Conservation (phyloP, 1,139 yeast genomes). For the Sugiyamaella castrensis region DNA sequence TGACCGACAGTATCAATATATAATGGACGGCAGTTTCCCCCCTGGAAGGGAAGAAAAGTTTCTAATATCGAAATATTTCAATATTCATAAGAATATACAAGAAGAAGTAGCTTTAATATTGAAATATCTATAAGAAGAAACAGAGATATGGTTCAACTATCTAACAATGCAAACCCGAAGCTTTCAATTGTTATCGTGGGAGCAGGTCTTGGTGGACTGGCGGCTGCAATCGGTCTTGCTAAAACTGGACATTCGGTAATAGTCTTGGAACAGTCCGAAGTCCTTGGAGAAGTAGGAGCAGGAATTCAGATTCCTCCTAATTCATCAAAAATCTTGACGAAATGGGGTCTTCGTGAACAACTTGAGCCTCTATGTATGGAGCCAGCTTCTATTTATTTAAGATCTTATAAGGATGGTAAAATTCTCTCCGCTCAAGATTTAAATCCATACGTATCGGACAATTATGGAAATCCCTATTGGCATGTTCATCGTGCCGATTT, state of each 20-base stretch:
- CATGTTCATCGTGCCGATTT: slow-evolving; percentile 40
- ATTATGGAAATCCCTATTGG: slow-evolving; percentile 28
- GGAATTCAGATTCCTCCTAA: slow-evolving; percentile 42
- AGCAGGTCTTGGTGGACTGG: slow-evolving; percentile 44
- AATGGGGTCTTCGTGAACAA: slow-evolving; percentile 34
- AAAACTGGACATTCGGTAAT: slow-evolving; percentile 40
- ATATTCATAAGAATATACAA: too few relatives aligned
- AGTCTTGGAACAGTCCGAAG: slow-evolving; percentile 38
- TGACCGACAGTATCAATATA: too few relatives aligned
- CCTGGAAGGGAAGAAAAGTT: too few relatives aligned
- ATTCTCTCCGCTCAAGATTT: slow-evolving; percentile 31
- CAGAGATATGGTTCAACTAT: too few relatives aligned
- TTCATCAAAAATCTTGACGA: slow-evolving; percentile 32
- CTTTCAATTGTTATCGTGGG: slow-evolving; percentile 35
- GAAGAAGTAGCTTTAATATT: too few relatives aligned
- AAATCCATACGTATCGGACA: slow-evolving; percentile 29
- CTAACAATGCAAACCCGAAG: not conserved
- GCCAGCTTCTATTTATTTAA: slow-evolving; percentile 32
- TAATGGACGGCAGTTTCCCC: too few relatives aligned
- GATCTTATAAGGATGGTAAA: slow-evolving; percentile 34
- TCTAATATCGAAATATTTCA: too few relatives aligned
- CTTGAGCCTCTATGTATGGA: slow-evolving; percentile 29
- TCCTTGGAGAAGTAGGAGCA: slow-evolving; percentile 44
- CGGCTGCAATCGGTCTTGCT: slow-evolving; percentile 39
- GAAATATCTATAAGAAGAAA: too few relatives aligned